Conservation (phyloP, 164 flowering plant species). For the Chimonanthus salicifolius region DNA sequence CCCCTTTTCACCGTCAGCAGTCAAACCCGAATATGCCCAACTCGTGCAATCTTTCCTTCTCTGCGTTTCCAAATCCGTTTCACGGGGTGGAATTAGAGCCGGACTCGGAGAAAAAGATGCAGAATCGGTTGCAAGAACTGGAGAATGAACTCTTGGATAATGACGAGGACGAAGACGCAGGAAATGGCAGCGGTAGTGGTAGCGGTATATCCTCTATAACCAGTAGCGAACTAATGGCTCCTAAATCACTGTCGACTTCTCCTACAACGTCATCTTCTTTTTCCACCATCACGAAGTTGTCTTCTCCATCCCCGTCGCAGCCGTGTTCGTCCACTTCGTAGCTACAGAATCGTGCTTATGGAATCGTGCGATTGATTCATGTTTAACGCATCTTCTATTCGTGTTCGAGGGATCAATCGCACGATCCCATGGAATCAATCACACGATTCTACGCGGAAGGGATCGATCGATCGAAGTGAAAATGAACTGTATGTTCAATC, state of each 20-base stretch:
- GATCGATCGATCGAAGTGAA: too few relatives aligned
- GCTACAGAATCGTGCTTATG: too few relatives aligned
- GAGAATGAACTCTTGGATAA: slow-evolving; percentile 69
- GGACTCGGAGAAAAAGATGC: slow-evolving; percentile 53
- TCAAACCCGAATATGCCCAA: slow-evolving; percentile 6
- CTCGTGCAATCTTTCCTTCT: slow-evolving; percentile 10
- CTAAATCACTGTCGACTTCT: slow-evolving; percentile 19
- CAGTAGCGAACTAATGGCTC: slow-evolving; percentile 47
- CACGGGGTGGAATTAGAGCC: slow-evolving; percentile 5
- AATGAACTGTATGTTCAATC: too few relatives aligned
- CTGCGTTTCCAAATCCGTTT: slow-evolving; percentile 7
- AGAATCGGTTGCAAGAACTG: slow-evolving; percentile 54
- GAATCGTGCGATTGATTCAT: too few relatives aligned
- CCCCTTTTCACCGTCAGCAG: slow-evolving; percentile 26
- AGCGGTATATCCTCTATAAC: slow-evolving; percentile 48
- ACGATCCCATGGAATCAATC: too few relatives aligned
- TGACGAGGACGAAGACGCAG: slow-evolving; percentile 28
- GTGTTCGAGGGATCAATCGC: too few relatives aligned
- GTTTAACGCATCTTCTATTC: too few relatives aligned
- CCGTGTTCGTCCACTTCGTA: slow-evolving; percentile 5
- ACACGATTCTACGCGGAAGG: too few relatives aligned
- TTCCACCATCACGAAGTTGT: slow-evolving; percentile 14
- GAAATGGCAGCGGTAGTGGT: neutral
- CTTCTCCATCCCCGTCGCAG: slow-evolving; percentile 5
- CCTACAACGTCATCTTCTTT: slow-evolving; percentile 39